Evolutionary conservation across 148 eudicot genomes (phyloP), one percentile per base, ranked within the genome.

Genomic region (Rhododendron mucronatum): DNA sequence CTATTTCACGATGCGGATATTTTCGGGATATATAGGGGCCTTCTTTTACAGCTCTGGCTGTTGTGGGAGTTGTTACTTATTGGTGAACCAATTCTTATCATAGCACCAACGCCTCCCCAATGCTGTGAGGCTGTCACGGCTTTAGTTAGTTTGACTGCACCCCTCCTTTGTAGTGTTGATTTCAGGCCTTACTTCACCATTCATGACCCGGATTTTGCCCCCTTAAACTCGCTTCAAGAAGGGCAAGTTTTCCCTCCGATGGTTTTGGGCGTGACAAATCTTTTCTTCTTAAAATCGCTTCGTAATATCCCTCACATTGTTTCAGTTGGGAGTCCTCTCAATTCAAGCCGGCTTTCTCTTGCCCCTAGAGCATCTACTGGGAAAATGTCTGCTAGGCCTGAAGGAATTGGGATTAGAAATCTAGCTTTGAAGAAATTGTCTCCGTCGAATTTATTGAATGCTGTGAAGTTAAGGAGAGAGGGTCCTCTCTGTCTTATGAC

Each of bases 171-270:
- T 67, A 97, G 98, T 88, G 89, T 95, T 82, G 99, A 97, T 90
- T 97, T 97, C 86, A 93, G 98, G 90, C 99, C 99, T 81, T 97
- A 97, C 90, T 97, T 97, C 83, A 97, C 99, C 67, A 97, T 97
- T 84, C 99, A 97, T 86, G 97, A 97, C 87, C 95, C 93, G 3
- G 95, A 93, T 74, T 97, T 97, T 82, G 90, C 98, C 7, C 87
- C 80, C 55, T 89, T 97, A 88, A 97, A 97, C 89, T 91, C 98
- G 15, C 91, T 97, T 83, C 94, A 90, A 88, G 94, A 93, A 76
- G 93, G 94, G 44, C 87, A 92, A 39, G 45, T 82, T 76, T 93
- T 95, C 88, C 99, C 99, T 88, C 92, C 98, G 1, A 92, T 97
- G 94, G 86, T 97, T 89, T 87, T 97, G 88, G 99, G 99, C 81